These are phyloP conservation scores for Epichloe amarillans DNA, from an alignment of 2,329 filamentous ascomycete species.

Conservation along the genomic window DNA sequence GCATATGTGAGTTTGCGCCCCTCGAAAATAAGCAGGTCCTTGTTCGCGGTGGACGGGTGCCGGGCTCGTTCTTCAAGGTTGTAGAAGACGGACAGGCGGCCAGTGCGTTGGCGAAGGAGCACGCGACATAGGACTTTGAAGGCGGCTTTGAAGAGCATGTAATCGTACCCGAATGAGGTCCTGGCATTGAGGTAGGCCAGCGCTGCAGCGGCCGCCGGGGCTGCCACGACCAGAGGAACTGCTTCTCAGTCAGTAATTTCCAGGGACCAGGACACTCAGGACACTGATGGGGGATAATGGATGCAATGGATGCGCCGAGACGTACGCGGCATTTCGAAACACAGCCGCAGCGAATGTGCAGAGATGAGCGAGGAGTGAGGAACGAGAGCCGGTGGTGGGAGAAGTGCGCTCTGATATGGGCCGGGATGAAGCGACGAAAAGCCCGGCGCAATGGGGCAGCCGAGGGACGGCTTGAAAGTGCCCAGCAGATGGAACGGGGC, in stretches of 20 bases:
- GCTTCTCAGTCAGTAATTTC: not conserved
- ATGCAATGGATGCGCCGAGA: not conserved
- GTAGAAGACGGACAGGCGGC: conserved; percentile 63
- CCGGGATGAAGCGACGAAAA: not conserved
- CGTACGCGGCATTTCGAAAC: not conserved
- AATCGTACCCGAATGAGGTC: conserved; percentile 53
- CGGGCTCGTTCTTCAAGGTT: conserved; percentile 53
- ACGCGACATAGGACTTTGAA: conserved; percentile 31
- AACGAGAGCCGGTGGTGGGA: not conserved
- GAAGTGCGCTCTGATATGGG: not conserved
- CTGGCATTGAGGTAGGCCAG: conserved; percentile 71
- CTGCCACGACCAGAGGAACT: conserved; percentile 41
- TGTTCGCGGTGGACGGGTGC: conserved; percentile 34
- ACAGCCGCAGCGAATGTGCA: not conserved
- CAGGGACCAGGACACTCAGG: not conserved
- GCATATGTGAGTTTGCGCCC: conserved; percentile 59
- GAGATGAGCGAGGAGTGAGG: not conserved
- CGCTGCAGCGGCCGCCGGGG: conserved; percentile 50
- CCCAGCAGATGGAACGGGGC: too few relatives aligned
- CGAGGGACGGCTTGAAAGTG: too few relatives aligned
- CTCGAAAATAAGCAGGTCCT: conserved; percentile 53
- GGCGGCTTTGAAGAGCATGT: conserved; percentile 41
- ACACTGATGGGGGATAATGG: not conserved
- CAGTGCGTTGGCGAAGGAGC: conserved; percentile 36
- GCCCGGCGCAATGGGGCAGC: not conserved